Conservation (phyloP, 2,329 filamentous ascomycete species). For the Hypocrella siamensis region DNA sequence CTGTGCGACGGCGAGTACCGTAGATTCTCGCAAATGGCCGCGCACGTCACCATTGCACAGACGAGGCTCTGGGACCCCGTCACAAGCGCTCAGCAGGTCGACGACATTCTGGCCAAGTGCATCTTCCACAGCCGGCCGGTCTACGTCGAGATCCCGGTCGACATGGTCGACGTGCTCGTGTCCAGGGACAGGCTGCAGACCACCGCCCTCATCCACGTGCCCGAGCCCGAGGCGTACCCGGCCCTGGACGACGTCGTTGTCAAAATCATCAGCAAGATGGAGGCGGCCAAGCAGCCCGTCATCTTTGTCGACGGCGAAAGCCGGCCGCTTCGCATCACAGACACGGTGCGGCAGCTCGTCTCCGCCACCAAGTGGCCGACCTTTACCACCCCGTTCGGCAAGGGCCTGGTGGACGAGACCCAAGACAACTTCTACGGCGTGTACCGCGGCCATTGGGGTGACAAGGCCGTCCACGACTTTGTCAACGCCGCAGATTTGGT, state of each 20-base stretch:
- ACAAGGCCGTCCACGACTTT: slow-evolving; percentile 17
- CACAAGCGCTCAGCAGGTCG: slow-evolving; percentile 29
- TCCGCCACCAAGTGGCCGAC: slow-evolving; percentile 28
- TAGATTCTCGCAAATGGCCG: slow-evolving; percentile 32
- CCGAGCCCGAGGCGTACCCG: slow-evolving; percentile 2
- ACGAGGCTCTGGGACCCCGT: slow-evolving; percentile 24
- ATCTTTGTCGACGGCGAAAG: slow-evolving; percentile 37
- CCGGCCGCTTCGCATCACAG: slow-evolving; percentile 22
- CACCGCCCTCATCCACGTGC: slow-evolving; percentile 2
- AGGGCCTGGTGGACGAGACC: slow-evolving; percentile 32
- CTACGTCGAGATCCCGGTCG: slow-evolving; percentile 38
- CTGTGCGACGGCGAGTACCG: slow-evolving; percentile 38
- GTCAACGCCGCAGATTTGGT: slow-evolving; percentile 26
- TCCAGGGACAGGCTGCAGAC: slow-evolving; percentile 13
- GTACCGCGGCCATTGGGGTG: slow-evolving; percentile 26
- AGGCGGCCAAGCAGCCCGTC: slow-evolving; percentile 27
- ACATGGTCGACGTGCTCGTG: slow-evolving; percentile 27
- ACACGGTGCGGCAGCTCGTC: slow-evolving; percentile 25
- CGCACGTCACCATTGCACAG: slow-evolving; percentile 32
- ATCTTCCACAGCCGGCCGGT: slow-evolving; percentile 37
- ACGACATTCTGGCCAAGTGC: slow-evolving; percentile 16
- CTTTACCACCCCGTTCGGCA: slow-evolving; percentile 29
- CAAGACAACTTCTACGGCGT: slow-evolving; percentile 30
- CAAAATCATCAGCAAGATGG: slow-evolving; percentile 23
- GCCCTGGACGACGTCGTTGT: slow-evolving; percentile 14